These are phyloP conservation scores for Suillus luteus DNA, from an alignment of 768 basidiomycete genomes.

Conservation along the genomic window DNA sequence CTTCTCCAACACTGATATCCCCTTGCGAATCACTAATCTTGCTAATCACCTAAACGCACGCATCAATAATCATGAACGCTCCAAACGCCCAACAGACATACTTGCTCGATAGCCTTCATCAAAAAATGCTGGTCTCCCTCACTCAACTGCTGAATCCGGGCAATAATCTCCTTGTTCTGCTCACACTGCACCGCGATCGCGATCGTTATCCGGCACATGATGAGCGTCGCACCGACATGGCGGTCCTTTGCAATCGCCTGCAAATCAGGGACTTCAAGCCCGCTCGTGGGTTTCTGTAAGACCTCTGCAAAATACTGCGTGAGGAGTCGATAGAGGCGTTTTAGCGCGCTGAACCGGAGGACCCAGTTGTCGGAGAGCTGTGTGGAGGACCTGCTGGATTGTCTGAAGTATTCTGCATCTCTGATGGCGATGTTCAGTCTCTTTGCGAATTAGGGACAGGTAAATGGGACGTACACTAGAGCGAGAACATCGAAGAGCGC, in stretches of 20 bases:
- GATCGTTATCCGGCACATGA: conserved; percentile 79
- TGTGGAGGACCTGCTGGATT: conserved; percentile 54
- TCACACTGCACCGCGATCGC: conserved; percentile 89
- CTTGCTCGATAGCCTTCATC: conserved; percentile 95
- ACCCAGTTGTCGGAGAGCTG: conserved; percentile 89
- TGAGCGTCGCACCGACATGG: conserved; percentile 62
- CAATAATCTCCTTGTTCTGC: conserved; percentile 85
- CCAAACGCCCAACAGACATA: conserved; percentile 27
- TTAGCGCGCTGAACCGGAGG: conserved; percentile 78
- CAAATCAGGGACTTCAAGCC: conserved; percentile 85
- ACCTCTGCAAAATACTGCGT: conserved; percentile 87
- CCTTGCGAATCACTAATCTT: conserved; percentile 59
- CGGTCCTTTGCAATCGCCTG: conserved; percentile 83
- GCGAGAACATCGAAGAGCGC: conserved; percentile 76
- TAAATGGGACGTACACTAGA: conserved; percentile 57
- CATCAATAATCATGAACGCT: conserved; percentile 8
- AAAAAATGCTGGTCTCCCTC: conserved; percentile 85
- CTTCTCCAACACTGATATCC: conserved; percentile 53
- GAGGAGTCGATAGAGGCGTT: conserved; percentile 84
- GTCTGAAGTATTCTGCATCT: conserved; percentile 78
- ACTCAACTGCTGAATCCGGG: conserved; percentile 81
- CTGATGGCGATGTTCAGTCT: conserved; percentile 40
- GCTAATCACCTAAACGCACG: conserved; percentile 62
- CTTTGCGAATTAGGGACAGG: background rate
- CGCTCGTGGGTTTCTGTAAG: conserved; percentile 74